phyloP scores from a whole-genome alignment of 1,139 yeast species.

The Kurtzmaniella quercitrusa region DNA sequence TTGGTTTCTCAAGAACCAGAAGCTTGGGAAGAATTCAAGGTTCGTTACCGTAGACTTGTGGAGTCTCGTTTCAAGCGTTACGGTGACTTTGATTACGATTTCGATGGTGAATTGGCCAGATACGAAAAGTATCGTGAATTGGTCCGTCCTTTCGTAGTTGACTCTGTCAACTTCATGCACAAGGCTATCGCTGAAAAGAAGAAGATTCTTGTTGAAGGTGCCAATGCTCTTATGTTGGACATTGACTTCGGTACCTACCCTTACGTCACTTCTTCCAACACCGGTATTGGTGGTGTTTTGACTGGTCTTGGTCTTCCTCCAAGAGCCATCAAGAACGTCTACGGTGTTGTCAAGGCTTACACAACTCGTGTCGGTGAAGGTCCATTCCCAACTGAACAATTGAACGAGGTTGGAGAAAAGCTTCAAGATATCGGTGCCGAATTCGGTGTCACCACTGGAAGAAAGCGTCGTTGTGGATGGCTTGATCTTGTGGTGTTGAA shows the following conservation, averaged over 20 bases:
- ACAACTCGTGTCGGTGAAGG: constrained; percentile 99
- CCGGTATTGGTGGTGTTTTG: constrained; percentile 97
- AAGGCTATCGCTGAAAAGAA: constrained; percentile 72
- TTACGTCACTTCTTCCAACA: constrained; percentile 90
- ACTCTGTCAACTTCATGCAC: constrained; percentile 87
- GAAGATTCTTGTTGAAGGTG: constrained; percentile 94
- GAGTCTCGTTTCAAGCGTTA: constrained; percentile 83
- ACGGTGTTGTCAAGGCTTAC: constrained; percentile 97
- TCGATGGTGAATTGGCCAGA: constrained; percentile 71
- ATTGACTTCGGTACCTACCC: constrained; percentile 98
- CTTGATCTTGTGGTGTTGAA: constrained; percentile 91
- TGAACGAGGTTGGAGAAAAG: constrained; percentile 80
- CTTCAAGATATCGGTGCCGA: constrained; percentile 92
- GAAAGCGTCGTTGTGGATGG: constrained; percentile 99
- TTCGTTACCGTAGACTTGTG: constrained; percentile 70
- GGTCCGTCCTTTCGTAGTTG: constrained; percentile 89
- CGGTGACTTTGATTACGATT: constrained; percentile 88
- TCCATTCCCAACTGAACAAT: constrained; percentile 98
- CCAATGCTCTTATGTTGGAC: constrained; percentile 97
- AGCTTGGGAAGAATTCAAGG: constrained; percentile 90
- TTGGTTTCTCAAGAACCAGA: constrained; percentile 84
- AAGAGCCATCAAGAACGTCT: constrained; percentile 66
- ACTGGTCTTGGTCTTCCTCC: constrained; percentile 98
- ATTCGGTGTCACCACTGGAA: constrained; percentile 97
- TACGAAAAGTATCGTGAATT: constrained; percentile 72